Conservation (phyloP, 768 basidiomycete species). For the Tylopilus felleus region DNA sequence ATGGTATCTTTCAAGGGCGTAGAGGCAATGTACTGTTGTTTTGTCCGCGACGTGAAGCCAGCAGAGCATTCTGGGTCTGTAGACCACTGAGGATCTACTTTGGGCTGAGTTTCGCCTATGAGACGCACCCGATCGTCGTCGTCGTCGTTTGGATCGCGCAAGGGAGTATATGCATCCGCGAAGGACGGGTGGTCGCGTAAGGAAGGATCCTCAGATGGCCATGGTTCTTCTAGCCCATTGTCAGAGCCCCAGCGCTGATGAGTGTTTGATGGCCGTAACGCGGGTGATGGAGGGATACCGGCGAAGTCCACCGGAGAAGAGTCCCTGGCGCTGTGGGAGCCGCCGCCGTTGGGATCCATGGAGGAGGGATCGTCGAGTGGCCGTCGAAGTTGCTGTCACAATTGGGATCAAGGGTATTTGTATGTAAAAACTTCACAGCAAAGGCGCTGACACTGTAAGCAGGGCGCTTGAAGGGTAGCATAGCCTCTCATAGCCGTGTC, state of each 20-base stretch:
- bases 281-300: conserved; percentile 32
- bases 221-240: conserved; percentile 9
- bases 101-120: conserved; percentile 44
- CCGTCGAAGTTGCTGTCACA: not conserved
- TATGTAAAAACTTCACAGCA: not conserved
- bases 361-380: not conserved
- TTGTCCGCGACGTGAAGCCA: conserved; percentile 36
- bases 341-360: conserved; percentile 11
- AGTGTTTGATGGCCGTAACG: conserved; percentile 19
- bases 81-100: conserved; percentile 28
- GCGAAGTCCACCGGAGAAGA: conserved; percentile 57
- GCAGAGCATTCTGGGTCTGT: conserved; percentile 50
- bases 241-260: not conserved
- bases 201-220: conserved; percentile 31
- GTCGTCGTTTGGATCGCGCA: conserved; percentile 20
- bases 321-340: conserved; percentile 16
- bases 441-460: not conserved
- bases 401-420: not conserved
- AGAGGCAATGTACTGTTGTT: conserved; percentile 43
- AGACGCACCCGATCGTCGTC: conserved; percentile 61
- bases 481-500: not conserved
- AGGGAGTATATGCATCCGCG: conserved; percentile 47
- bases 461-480: not conserved
- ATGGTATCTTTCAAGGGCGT: conserved; percentile 60
- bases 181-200: conserved; percentile 30